Base-by-base conservation (phyloP, 1,284 basidiomycete species). In the Hemileccinum hortonii region DNA sequence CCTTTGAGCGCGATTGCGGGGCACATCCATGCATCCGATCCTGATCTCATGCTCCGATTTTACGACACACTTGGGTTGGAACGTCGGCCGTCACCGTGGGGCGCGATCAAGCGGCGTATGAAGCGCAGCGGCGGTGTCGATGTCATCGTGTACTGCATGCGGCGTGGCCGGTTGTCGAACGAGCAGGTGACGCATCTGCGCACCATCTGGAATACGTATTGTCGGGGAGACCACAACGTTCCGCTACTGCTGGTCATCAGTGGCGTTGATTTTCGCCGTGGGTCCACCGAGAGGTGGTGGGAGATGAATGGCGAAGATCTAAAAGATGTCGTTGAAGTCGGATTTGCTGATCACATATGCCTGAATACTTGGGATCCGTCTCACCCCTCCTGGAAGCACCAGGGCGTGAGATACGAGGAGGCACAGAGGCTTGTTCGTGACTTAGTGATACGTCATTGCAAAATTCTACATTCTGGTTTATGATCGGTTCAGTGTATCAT, bases 261-360 rank as follows among this genome's bases (percentile, higher is more conserved):
- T 24, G 58, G 57, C 14, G 45, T 60, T 14, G 67, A 69, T 22
- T 50, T 60, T 48, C 53, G 50, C 12, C 57, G 55, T 38, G 58
- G 58, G 37, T 60, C 67, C 33, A 61, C 59, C 16, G 57, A 64
- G 16, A 32, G 50, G n/a, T 69, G 70, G 70, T 70, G 67, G 67
- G 47, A 52, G 32, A 19, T 16, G 30, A 69, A 72, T n/a, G 47
- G 47, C 18, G 47, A 58, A 16, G 47, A 52, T 46, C 44, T 65
- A 0, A 12, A 30, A 42, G 39, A 30, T 4, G 35, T 26, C 12
- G 48, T 44, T 16, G 49, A 46, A 39, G 61, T 60, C 21, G 47
- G 18, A 11, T 66, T 69, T 39, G 11, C 57, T 45, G 66, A 55
- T 33, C 53, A 66, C 38, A 43, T 62, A 24, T 64, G 63, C 26